Evolutionary conservation across 495 filamentous ascomycete genomes (phyloP), one percentile per base, ranked within the genome.

Genomic region (Thozetella sp.): DNA sequence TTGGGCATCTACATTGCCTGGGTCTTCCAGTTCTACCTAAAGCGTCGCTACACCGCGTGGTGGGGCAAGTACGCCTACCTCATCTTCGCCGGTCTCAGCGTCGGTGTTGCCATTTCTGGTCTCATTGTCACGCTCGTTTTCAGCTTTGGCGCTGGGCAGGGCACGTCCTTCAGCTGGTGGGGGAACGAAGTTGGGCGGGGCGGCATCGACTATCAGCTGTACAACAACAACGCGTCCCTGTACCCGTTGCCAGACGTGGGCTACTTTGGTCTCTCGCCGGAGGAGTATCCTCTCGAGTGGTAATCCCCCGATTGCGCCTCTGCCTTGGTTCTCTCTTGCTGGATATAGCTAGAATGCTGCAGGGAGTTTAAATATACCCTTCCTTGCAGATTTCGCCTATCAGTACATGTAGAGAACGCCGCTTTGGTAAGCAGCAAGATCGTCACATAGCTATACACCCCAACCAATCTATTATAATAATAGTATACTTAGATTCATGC

Each of bases 41-140:
- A 48, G 43, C 43, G 43, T 19, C 43, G 43, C 43, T 48, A 48
- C 43, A 19, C n/a, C 43, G 43, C 43, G 6, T 48, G 43, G 43
- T 48, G 43, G 43, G 43, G 43, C n/a, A 48, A 48, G 43, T 48
- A 48, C 43, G 43, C 43, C 9, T 48, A 48, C n/a, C 43, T 48
- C 43, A 48, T 48, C 43, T 48, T 48, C n/a, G 43, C 43, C n/a
- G 43, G 43, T 48, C 43, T 48, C 43, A 48, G 6, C 3, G 43
- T 48, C 43, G 43, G 43, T 19, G 43, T 48, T 10, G 43, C 43
- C 43, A 48, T 48, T n/a, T 48, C 43, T n/a, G 43, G 43, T 48
- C 43, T 48, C 43, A 48, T 48, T n/a, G 43, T 48, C 9, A 48
- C 43, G 11, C 43, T 48, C 43, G 43, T 20, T n/a, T 48, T 48